A percentile compares a stretch with the other conserved stretches of the same genome.
phyloP scores from a whole-genome alignment of 192 early-diverging fungal genomes.

The Entomortierella lignicola region DNA sequence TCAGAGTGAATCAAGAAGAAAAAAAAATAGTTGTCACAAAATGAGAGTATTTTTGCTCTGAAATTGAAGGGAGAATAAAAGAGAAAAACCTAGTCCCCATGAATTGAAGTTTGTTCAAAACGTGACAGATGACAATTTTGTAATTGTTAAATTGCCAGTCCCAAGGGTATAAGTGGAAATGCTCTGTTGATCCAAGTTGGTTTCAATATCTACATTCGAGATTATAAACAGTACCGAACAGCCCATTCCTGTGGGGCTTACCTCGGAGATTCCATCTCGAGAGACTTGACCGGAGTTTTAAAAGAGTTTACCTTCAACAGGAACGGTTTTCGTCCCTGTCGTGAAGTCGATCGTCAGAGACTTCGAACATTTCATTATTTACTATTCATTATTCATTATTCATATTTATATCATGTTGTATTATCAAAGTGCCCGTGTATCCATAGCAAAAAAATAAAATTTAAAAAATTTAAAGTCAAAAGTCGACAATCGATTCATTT shows the following conservation, averaged over 20 bases:
- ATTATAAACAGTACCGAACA: conserved; percentile 37
- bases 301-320: conserved; percentile 42
- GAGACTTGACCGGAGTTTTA: conserved; percentile 29
- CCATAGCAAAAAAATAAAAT: no score
- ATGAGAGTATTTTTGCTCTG: no score
- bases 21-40: no score
- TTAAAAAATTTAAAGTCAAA: no score
- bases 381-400: background rate
- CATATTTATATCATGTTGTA: background rate
- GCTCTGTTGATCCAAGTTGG: background rate
- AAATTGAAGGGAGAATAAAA: no score
- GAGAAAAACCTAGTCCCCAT: no score
- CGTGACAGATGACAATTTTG: background rate
- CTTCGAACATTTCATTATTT: conserved; percentile 24
- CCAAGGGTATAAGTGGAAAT: conserved; percentile 4
- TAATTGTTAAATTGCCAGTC: conserved; percentile 6
- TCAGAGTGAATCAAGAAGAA: no score
- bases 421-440: background rate
- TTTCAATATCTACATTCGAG: conserved; percentile 41
- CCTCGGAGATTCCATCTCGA: conserved; percentile 48
- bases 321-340: conserved; percentile 35
- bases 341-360: conserved; percentile 36
- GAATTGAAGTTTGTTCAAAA: background rate
- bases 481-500: background rate
- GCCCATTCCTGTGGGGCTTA: conserved; percentile 11